Conservation (phyloP, 495 filamentous ascomycete species). For the Penicillium soppii region DNA sequence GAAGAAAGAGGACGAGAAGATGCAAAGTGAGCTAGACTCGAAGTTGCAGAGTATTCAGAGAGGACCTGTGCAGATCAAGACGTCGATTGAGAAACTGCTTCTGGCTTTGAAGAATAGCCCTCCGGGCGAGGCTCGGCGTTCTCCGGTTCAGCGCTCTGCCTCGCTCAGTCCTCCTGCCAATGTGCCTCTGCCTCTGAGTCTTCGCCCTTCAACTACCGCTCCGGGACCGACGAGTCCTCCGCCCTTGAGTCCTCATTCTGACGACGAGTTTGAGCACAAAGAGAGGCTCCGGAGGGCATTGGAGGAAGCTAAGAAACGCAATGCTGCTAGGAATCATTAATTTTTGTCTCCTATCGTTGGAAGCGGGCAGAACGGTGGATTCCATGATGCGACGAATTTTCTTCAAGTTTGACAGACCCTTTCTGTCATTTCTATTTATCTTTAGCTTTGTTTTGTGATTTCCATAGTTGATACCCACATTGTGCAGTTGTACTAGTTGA, state of each 20-base stretch:
- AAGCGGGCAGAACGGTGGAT: neutral
- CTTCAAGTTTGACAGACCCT: conserved; percentile 12
- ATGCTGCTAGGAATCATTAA: conserved; percentile 36
- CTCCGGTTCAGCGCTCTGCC: conserved; percentile 6
- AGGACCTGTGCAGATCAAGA: conserved; percentile 35
- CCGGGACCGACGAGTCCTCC: conserved; percentile 12
- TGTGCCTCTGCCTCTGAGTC: conserved; percentile 15
- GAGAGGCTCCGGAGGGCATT: conserved; percentile 47
- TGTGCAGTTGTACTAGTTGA: conserved; percentile 6
- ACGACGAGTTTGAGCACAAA: conserved; percentile 39
- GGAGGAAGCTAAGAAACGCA: conserved; percentile 51
- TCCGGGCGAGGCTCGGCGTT: conserved; percentile 13
- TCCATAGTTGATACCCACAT: conserved; percentile 11
- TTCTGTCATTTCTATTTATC: neutral
- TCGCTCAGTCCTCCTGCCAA: conserved; percentile 18
- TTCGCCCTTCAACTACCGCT: conserved; percentile 15
- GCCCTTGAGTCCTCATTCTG: conserved; percentile 5
- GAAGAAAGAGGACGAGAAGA: conserved; percentile 51
- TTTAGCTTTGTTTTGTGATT: conserved; percentile 5
- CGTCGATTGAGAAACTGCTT: conserved; percentile 33
- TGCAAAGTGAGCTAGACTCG: conserved; percentile 43
- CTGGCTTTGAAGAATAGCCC: conserved; percentile 29
- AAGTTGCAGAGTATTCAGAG: conserved; percentile 50
- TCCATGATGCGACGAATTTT: conserved; percentile 26
- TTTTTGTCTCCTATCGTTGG: conserved; percentile 3